Evolutionary conservation across 768 basidiomycete species (phyloP), one percentile per base, ranked within the genome.

Genomic region (Russula abietina): DNA sequence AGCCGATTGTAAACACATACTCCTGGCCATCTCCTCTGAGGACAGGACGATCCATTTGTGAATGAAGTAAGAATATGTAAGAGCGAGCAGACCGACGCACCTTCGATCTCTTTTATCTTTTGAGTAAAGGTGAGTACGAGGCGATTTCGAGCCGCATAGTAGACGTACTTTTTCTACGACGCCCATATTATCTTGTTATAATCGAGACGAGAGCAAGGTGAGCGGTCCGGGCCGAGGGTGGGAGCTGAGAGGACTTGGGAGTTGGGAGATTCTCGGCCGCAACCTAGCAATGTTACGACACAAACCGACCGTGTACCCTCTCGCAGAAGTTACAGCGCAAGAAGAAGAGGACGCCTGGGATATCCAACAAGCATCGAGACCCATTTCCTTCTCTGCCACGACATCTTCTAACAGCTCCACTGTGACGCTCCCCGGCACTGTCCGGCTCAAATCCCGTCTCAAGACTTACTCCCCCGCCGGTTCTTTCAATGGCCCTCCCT

Each of bases 11-110:
- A 28, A 7, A 26, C 1, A 80, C 89, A 79, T 73, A 93, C 93
- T 98, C 76, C 93, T 83, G 67, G 91, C 88, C 95, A 98, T 97
- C 83, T 98, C 95, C 85, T 93, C 92, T 94, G 71, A 24, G 62
- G 22, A 22, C 36, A 36, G 36, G 36, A 12, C 43, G 16, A 12
- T 8, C n/a, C 11, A 51, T 36, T 36, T 17, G 11, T 55, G 14
- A 46, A 36, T 2, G 30, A 30, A 17, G n/a, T 12, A 32, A 59
- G 41, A 19, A 36, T 38, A 16, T 26, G 19, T 32, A 38, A 17
- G 32, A 38, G 38, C 19, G 30, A 43, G 55, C 38, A 55, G 45
- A 67, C 38, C 53, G 45, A 67, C 89, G 76, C 73, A 92, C 92
- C 91, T 83, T 98, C 92, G 66, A 96, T 96, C 74, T 91, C 93